Conservation (phyloP, 2,329 filamentous ascomycete species). For the Cordyceps pruinosa region DNA sequence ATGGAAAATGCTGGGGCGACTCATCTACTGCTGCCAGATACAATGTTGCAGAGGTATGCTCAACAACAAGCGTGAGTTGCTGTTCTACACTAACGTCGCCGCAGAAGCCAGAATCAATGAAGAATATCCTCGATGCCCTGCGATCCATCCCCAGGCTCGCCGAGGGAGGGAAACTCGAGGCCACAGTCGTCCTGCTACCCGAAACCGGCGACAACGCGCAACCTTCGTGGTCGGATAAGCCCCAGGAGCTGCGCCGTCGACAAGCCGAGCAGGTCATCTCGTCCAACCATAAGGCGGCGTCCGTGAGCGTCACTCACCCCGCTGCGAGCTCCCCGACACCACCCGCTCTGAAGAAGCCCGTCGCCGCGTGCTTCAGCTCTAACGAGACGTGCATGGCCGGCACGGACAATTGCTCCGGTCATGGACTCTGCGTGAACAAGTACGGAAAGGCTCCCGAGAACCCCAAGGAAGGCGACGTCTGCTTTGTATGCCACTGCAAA, state of each 20-base stretch:
- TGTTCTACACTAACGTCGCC: slow-evolving; percentile 18
- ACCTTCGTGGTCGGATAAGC: slow-evolving; percentile 34
- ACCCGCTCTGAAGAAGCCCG: slow-evolving; percentile 32
- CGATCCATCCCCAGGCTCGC: slow-evolving; percentile 39
- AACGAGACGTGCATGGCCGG: slow-evolving; percentile 58
- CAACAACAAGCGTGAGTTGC: neutral
- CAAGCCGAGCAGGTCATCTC: slow-evolving; percentile 42
- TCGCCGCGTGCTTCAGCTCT: slow-evolving; percentile 70
- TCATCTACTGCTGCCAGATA: slow-evolving; percentile 37
- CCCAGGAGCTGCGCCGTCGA: slow-evolving; percentile 41
- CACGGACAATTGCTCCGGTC: slow-evolving; percentile 76
- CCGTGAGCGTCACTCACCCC: slow-evolving; percentile 18
- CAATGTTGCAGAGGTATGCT: slow-evolving; percentile 36
- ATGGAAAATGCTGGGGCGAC: slow-evolving; percentile 38
- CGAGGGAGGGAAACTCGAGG: slow-evolving; percentile 45
- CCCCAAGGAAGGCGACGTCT: slow-evolving; percentile 37
- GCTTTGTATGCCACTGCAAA: slow-evolving; percentile 74
- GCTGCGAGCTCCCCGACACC: slow-evolving; percentile 24
- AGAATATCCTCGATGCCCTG: slow-evolving; percentile 35
- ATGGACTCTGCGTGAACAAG: slow-evolving; percentile 68
- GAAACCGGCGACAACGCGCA: slow-evolving; percentile 33
- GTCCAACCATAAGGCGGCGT: slow-evolving; percentile 24
- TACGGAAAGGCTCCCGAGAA: slow-evolving; percentile 31
- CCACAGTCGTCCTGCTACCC: slow-evolving; percentile 49
- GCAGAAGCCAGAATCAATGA: slow-evolving; percentile 27